A percentile compares a stretch with the other conserved stretches of the same genome.
Evolutionary conservation across 768 basidiomycete species (phyloP).

Genomic region (Boletus rubescentipes): DNA sequence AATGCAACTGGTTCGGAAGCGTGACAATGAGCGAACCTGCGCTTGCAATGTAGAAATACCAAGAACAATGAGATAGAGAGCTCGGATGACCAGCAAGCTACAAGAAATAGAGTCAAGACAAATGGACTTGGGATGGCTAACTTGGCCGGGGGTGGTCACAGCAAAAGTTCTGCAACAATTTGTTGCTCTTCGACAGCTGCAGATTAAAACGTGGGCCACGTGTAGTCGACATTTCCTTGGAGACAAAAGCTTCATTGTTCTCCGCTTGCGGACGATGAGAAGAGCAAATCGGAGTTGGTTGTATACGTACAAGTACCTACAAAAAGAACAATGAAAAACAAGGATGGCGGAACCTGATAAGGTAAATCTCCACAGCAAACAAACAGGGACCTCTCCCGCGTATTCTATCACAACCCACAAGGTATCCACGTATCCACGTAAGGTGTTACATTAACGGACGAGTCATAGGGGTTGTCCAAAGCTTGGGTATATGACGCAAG

Average conservation of each 20-base stretch:
- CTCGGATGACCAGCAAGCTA: constrained; percentile 30
- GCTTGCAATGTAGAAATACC: constrained; percentile 13
- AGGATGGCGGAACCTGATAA: constrained; percentile 11
- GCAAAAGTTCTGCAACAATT: not conserved
- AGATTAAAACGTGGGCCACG: constrained; percentile 1
- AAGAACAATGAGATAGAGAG: constrained; percentile 1
- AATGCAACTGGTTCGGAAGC: not conserved
- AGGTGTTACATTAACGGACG: not conserved
- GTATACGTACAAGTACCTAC: constrained; percentile 9
- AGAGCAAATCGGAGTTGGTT: constrained; percentile 4
- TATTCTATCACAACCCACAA: constrained; percentile 2
- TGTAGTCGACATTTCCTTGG: constrained; percentile 20
- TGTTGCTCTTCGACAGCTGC: not conserved
- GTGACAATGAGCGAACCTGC: constrained; percentile 19
- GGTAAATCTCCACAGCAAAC: constrained; percentile 17
- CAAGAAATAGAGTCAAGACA: constrained; percentile 1
- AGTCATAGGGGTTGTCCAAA: constrained; percentile 3
- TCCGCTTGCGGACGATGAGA: not conserved
- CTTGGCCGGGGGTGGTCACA: not conserved
- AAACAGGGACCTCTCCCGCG: not conserved
- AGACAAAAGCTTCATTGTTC: constrained; percentile 28
- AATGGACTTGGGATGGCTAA: not conserved
- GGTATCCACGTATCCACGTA: constrained; percentile 7
- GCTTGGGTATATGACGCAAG: constrained; percentile 27
- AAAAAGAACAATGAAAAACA: constrained; percentile 24